These are phyloP conservation scores for Cichorium intybus DNA, from an alignment of 140 eudicot species.

Conservation along the genomic window DNA sequence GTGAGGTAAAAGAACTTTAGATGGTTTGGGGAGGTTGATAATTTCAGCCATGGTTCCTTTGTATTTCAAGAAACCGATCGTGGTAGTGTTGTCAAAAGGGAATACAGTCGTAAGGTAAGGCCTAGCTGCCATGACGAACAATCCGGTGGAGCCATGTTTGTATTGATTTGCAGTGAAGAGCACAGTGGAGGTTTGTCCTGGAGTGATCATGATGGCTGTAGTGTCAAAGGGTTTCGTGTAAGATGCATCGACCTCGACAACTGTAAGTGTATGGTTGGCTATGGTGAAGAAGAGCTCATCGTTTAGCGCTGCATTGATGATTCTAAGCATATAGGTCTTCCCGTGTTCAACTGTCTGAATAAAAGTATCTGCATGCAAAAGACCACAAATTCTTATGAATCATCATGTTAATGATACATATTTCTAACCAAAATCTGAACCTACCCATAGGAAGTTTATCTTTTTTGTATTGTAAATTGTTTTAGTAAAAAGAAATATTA, in stretches of 20 bases:
- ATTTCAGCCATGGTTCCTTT: conserved; percentile 14
- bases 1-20: conserved; percentile 32
- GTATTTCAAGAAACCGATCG: conserved; percentile 59
- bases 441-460: not conserved
- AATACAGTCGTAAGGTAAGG: conserved; percentile 72
- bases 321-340: conserved; percentile 66
- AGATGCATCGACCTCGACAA: conserved; percentile 64
- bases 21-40: conserved; percentile 3
- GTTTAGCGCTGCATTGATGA: conserved; percentile 72
- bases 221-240: conserved; percentile 73
- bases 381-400: not conserved
- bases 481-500: too few species aligned
- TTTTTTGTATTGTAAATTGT: not conserved
- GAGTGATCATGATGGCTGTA: conserved; percentile 67
- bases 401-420: not conserved
- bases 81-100: conserved; percentile 71
- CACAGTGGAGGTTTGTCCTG: conserved; percentile 75
- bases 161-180: conserved; percentile 53
- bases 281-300: conserved; percentile 69
- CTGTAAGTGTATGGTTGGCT: conserved; percentile 59
- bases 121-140: conserved; percentile 74
- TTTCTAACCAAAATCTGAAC: not conserved
- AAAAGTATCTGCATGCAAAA: conserved; percentile 54
- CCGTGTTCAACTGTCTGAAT: conserved; percentile 50
- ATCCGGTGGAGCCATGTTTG: conserved; percentile 30